Base-by-base conservation (phyloP, 2,329 filamentous ascomycete species). In the Chaetoscypha palmicola region DNA sequence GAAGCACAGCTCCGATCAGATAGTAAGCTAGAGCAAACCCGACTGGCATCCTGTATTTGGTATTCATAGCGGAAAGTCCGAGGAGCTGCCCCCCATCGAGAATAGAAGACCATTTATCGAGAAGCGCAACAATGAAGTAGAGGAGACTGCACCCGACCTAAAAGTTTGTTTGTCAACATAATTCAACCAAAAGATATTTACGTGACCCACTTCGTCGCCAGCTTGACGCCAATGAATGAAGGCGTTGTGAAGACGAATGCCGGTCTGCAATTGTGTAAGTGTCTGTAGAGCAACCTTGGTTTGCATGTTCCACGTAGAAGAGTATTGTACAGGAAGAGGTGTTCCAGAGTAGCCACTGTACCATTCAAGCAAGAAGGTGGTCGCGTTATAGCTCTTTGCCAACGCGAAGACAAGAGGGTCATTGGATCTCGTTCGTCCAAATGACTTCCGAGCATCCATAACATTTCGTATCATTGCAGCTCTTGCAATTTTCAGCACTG, bases 161-260 rank as follows among this genome's bases (percentile, higher is more conserved):
- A 11, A 5, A 24, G 5, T 11, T 19, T 16, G 3, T 9, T 35
- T 38, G 33, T 14, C 21, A 23, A 5, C 33, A 12, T 4, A 8
- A 12, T 16, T 3, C 73, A 72, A 76, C 1, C 69, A 71, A 3
- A 73, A 73, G 44, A 69, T 75, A 53, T 69, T 76, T 26, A 26
- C n/a, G n/a, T n/a, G 0, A 24, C 26, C 14, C 40, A 76, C 66
- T 45, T 76, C 73, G 45, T 72, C 66, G 28, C 70, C 71, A 4
- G 72, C 71, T 46, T 73, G 73, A n/a, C 74, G 69, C 71, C 73
- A 77, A 48, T 76, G 73, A 20, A 76, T 70, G 52, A 77, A 77
- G 2, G 71, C 70, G 50, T 73, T 77, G 57, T 77, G 74, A 12
- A 76, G 63, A 20, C 69, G 65, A 12, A 77, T 69, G 2, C 73